These are phyloP conservation scores for Magnaporthiopsis rhizophila DNA, from an alignment of 2,329 filamentous ascomycete species.

Conservation along the genomic window DNA sequence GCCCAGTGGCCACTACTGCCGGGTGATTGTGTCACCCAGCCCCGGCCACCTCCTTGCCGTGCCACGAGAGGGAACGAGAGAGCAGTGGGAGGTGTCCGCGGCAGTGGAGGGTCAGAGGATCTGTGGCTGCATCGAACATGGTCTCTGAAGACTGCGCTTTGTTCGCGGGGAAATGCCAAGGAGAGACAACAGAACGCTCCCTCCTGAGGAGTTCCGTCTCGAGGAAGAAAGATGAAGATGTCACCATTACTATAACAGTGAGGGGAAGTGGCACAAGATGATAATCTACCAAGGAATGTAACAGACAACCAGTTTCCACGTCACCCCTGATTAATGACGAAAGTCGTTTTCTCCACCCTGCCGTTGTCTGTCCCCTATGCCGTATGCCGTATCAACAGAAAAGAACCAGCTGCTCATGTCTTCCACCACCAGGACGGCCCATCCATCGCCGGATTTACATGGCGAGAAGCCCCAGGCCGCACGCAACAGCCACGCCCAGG, in stretches of 20 bases:
- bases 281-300: background rate
- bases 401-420: background rate
- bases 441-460: constrained; percentile 13
- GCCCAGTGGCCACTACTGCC: background rate
- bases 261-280: background rate
- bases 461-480: constrained; percentile 23
- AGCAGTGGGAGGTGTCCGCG: background rate
- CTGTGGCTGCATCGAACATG: background rate
- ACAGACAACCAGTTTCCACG: background rate
- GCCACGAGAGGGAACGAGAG: background rate
- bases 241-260: background rate
- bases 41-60: background rate
- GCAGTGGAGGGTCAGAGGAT: background rate
- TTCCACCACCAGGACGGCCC: background rate
- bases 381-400: background rate
- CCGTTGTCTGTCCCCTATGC: no score
- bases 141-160: background rate
- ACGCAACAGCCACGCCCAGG: constrained; percentile 4
- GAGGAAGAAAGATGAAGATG: background rate
- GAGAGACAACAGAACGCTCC: background rate
- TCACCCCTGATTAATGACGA: background rate
- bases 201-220: no score
- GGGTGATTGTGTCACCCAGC: background rate
- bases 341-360: background rate
- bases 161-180: background rate